A percentile compares a stretch with the other conserved stretches of the same genome.
phyloP scores from a whole-genome alignment of 305 asterid genomes.

The Coffea humblotiana region DNA sequence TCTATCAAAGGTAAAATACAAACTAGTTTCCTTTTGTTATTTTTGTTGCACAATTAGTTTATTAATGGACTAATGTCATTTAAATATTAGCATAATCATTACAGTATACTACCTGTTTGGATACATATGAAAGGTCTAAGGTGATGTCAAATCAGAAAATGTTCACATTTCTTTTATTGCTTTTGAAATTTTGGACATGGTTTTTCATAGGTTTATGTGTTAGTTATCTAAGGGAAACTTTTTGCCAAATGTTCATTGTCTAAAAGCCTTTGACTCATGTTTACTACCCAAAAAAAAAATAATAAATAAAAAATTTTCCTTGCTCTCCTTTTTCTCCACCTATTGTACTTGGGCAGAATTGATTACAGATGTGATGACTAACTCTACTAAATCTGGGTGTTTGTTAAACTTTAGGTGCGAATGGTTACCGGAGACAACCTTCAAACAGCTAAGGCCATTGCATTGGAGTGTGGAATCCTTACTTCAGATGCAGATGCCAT shows the following conservation, averaged over 20 bases:
- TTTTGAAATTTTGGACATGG: no score
- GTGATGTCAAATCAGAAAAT: not conserved
- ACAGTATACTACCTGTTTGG: not conserved
- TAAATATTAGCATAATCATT: not conserved
- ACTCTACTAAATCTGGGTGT: conserved; percentile 20
- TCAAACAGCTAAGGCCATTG: conserved; percentile 98
- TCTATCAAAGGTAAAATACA: not conserved
- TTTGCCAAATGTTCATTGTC: not conserved
- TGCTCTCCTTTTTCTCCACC: not conserved
- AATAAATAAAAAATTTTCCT: not conserved
- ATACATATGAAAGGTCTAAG: not conserved
- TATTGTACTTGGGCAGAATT: not conserved
- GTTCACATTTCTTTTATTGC: not conserved
- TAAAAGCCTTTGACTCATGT: not conserved
- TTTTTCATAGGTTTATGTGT: not conserved
- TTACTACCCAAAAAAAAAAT: not conserved
- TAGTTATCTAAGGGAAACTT: not conserved
- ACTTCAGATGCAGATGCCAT: conserved; percentile 56
- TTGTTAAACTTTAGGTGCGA: conserved; percentile 64
- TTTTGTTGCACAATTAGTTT: not conserved
- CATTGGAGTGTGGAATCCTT: conserved; percentile 92
- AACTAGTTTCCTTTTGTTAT: not conserved
- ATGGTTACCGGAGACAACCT: conserved; percentile 99
- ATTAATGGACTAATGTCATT: not conserved
- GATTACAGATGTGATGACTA: conserved; percentile 5